phyloP scores from a whole-genome alignment of 2,329 filamentous ascomycete species.

The Cylindrodendrum hubeiense region DNA sequence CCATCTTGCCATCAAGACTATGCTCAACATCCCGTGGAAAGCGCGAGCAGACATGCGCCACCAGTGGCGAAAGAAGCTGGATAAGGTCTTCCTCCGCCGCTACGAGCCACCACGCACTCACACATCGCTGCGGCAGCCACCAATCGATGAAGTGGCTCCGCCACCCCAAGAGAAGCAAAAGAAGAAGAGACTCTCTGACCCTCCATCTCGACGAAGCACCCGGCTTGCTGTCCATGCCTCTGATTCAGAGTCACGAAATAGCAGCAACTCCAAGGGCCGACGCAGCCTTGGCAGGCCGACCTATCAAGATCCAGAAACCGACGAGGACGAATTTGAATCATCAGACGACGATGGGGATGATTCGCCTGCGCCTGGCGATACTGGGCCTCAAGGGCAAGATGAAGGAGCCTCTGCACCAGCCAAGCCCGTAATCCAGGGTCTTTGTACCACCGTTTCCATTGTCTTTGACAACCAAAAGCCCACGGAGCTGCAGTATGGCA shows the following conservation, averaged over 20 bases:
- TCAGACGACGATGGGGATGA: slow-evolving; percentile 34
- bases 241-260: slow-evolving; percentile 40
- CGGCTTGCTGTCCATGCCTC: slow-evolving; percentile 49
- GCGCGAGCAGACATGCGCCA: slow-evolving; percentile 83
- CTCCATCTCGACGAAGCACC: slow-evolving; percentile 52
- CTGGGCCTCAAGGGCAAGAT: slow-evolving; percentile 23
- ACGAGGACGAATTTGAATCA: slow-evolving; percentile 56
- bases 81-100: slow-evolving; percentile 72
- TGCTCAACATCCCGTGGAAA: slow-evolving; percentile 85
- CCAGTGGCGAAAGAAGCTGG: slow-evolving; percentile 80
- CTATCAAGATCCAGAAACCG: slow-evolving; percentile 62
- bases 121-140: slow-evolving; percentile 37
- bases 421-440: slow-evolving; percentile 71
- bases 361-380: slow-evolving; percentile 11
- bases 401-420: slow-evolving; percentile 13
- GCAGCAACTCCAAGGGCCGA: slow-evolving; percentile 31
- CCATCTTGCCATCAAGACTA: slow-evolving; percentile 78
- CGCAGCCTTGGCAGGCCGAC: slow-evolving; percentile 41
- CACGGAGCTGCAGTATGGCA: slow-evolving; percentile 74
- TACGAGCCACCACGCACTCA: slow-evolving; percentile 53
- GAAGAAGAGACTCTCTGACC: slow-evolving; percentile 30
- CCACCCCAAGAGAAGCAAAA: slow-evolving; percentile 34
- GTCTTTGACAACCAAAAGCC: slow-evolving; percentile 82
- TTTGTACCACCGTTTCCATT: slow-evolving; percentile 78
- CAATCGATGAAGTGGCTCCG: slow-evolving; percentile 10